Evolutionary conservation across 2,329 filamentous ascomycete species (phyloP).

Genomic region (Colletotrichum sp.): DNA sequence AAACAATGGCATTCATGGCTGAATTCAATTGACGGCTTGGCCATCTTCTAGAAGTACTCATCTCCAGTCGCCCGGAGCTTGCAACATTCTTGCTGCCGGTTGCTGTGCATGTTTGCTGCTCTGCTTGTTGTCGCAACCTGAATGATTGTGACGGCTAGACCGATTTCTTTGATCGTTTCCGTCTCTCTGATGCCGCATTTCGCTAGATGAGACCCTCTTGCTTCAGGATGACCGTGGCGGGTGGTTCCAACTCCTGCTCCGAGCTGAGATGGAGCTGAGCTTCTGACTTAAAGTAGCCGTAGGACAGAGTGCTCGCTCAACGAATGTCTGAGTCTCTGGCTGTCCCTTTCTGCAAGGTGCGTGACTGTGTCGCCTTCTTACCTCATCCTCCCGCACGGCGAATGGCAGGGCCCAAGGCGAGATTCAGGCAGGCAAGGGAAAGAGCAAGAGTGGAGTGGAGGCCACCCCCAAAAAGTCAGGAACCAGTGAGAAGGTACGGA

Average conservation of each 20-base stretch:
- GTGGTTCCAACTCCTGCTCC: background rate
- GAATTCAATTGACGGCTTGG: background rate
- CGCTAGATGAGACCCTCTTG: background rate
- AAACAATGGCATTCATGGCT: background rate
- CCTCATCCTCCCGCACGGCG: conserved; percentile 1
- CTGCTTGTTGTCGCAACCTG: background rate
- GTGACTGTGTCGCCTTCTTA: conserved; percentile 8
- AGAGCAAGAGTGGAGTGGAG: background rate
- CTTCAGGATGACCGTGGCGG: background rate
- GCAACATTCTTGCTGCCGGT: conserved; percentile 1
- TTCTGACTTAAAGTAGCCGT: background rate
- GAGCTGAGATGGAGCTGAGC: background rate
- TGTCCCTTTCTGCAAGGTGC: background rate
- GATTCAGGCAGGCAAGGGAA: background rate
- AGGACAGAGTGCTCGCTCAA: background rate
- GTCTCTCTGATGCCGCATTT: background rate
- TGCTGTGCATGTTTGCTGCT: background rate
- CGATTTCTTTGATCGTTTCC: background rate
- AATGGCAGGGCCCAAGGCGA: background rate
- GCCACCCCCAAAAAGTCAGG: background rate
- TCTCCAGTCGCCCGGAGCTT: background rate
- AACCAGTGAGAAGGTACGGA: background rate
- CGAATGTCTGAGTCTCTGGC: background rate
- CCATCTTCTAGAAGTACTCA: background rate
- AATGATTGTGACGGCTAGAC: background rate